phyloP scores from a whole-genome alignment of 768 basidiomycete genomes.

The Russula earlei region DNA sequence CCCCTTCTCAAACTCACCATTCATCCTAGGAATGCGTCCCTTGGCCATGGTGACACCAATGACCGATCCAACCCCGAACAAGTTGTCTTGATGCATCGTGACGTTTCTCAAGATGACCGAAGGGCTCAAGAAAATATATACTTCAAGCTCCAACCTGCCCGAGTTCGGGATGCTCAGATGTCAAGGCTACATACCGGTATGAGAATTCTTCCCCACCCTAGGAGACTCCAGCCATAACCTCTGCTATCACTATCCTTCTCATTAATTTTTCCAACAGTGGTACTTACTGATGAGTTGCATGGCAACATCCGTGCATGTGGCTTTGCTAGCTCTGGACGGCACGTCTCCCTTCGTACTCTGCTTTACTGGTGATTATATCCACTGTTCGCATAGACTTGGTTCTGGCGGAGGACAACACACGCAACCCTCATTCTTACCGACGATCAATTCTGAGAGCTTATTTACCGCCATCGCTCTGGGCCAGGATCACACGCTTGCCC shows the following conservation, averaged over 20 bases:
- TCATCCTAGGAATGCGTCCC: conserved; percentile 60
- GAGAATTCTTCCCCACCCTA: too few species aligned
- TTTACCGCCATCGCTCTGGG: conserved; percentile 71
- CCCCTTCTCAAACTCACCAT: neutral
- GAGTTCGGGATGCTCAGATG: conserved; percentile 65
- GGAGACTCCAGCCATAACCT: too few species aligned
- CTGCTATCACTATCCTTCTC: neutral
- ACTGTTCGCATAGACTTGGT: conserved; percentile 45
- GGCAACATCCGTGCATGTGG: conserved; percentile 82
- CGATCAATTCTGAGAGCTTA: conserved; percentile 38
- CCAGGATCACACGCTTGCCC: conserved; percentile 88
- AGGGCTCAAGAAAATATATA: conserved; percentile 25
- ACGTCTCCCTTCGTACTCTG: conserved; percentile 21
- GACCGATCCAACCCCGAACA: conserved; percentile 77
- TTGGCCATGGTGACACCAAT: conserved; percentile 75
- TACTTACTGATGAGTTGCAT: conserved; percentile 63
- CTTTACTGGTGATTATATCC: neutral
- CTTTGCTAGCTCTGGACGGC: conserved; percentile 83
- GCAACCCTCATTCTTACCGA: conserved; percentile 59
- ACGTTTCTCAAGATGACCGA: conserved; percentile 10
- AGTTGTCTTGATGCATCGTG: conserved; percentile 37
- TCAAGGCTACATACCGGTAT: conserved; percentile 81
- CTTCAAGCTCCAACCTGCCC: conserved; percentile 52
- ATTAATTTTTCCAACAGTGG: conserved; percentile 23
- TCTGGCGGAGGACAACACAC: conserved; percentile 52